These are phyloP conservation scores for Jackrogersella minutella DNA, from an alignment of 495 filamentous ascomycete species.

Conservation along the genomic window DNA sequence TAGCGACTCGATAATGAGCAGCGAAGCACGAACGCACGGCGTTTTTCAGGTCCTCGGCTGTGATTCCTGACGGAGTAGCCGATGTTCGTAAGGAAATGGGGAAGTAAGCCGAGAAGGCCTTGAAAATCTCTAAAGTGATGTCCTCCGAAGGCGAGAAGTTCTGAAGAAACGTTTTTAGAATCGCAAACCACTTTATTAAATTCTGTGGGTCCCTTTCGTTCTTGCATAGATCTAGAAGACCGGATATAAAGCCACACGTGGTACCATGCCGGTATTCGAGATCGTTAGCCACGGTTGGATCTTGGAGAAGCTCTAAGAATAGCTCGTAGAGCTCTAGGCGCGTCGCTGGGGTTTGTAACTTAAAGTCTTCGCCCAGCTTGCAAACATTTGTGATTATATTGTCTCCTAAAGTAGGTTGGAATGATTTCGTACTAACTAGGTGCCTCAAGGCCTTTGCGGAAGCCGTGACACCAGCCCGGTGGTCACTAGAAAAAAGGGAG, in stretches of 20 bases:
- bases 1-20: slow-evolving; percentile 51
- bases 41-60: slow-evolving; percentile 58
- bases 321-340: slow-evolving; percentile 58
- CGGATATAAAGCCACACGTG: slow-evolving; percentile 49
- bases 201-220: slow-evolving; percentile 60
- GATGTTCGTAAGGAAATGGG: slow-evolving; percentile 59
- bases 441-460: slow-evolving; percentile 55
- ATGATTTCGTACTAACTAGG: slow-evolving; percentile 53
- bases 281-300: slow-evolving; percentile 48
- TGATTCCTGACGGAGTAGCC: slow-evolving; percentile 52
- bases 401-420: slow-evolving; percentile 52
- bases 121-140: slow-evolving; percentile 55
- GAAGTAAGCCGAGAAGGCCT: slow-evolving; percentile 60
- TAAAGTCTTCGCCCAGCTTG: slow-evolving; percentile 59
- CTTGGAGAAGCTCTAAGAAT: slow-evolving; percentile 50
- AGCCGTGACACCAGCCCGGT: slow-evolving; percentile 59
- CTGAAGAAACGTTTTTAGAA: slow-evolving; percentile 48
- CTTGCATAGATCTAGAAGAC: slow-evolving; percentile 53
- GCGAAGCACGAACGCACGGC: slow-evolving; percentile 58
- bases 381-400: slow-evolving; percentile 53
- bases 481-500: slow-evolving; percentile 59
- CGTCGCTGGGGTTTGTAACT: slow-evolving; percentile 52
- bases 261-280: slow-evolving; percentile 51
- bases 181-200: slow-evolving; percentile 58
- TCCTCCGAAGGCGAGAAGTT: slow-evolving; percentile 53